phyloP scores from a whole-genome alignment of 306 rosid genomes.

The Echinosophora koreensis region DNA sequence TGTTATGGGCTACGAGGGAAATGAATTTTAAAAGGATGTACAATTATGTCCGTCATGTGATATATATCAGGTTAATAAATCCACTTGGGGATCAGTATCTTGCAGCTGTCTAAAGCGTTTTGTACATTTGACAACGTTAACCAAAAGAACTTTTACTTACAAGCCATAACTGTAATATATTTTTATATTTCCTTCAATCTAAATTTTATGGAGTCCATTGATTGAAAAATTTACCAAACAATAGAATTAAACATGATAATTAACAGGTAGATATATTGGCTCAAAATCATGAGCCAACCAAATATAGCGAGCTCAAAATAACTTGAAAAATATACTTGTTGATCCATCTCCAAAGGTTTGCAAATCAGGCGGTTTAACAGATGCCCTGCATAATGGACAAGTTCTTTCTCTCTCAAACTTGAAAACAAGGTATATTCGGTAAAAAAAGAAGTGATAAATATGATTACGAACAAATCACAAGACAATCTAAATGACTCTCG shows the following conservation, averaged over 20 bases:
- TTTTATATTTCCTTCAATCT: conserved; percentile 35
- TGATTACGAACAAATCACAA: conserved; percentile 28
- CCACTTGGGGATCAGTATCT: neutral
- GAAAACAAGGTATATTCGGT: conserved; percentile 42
- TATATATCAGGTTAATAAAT: neutral
- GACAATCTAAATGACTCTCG: neutral
- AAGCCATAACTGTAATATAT: conserved; percentile 18
- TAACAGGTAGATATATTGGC: conserved; percentile 39
- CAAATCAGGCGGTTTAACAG: conserved; percentile 77
- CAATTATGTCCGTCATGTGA: conserved; percentile 16
- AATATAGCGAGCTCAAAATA: conserved; percentile 52
- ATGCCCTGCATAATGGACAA: conserved; percentile 90
- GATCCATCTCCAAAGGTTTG: conserved; percentile 91
- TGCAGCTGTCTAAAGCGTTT: conserved; percentile 11
- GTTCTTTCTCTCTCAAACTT: conserved; percentile 98
- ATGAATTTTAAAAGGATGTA: neutral
- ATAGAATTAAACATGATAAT: conserved; percentile 33
- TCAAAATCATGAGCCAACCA: conserved; percentile 35
- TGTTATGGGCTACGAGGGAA: neutral
- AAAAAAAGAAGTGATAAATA: neutral
- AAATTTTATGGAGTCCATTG: conserved; percentile 38
- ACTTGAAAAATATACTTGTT: conserved; percentile 79
- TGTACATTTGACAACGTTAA: conserved; percentile 39
- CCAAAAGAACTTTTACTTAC: neutral
- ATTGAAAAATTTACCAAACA: conserved; percentile 31